Conservation (phyloP, 441 rosid species). For the Raphanus hybrid region DNA sequence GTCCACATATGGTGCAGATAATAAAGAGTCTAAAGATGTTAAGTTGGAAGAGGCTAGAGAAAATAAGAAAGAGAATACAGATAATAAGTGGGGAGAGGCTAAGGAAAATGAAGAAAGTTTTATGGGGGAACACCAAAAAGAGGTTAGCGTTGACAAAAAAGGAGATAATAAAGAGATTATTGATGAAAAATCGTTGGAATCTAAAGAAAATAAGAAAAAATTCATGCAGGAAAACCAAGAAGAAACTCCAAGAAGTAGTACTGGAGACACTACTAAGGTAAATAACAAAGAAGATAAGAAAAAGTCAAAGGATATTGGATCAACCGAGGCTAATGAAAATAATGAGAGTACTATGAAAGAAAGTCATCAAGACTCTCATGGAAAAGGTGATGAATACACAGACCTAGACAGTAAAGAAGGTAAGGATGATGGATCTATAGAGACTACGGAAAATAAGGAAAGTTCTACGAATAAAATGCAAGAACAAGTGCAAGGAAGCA, state of each 20-base stretch:
- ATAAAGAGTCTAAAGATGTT: conserved; percentile 16
- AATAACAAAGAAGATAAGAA: no score
- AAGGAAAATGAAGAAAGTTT: background rate
- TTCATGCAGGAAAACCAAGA: background rate
- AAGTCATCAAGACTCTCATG: no score
- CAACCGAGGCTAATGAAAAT: no score
- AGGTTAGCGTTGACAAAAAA: background rate
- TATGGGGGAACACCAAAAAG: background rate
- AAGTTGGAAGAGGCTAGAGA: background rate
- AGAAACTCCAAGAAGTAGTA: background rate
- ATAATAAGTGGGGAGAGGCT: background rate
- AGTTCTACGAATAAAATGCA: no score
- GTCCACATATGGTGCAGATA: background rate
- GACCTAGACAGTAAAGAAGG: background rate
- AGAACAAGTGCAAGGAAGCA: background rate
- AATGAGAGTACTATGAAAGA: no score
- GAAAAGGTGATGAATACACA: no score
- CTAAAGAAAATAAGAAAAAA: background rate
- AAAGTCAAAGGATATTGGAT: no score
- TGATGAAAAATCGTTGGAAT: background rate
- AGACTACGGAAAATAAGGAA: background rate
- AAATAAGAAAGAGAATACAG: background rate
- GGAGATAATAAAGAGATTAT: background rate
- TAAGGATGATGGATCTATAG: background rate
- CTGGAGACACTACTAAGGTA: background rate